Evolutionary conservation across 2,329 filamentous ascomycete genomes (phyloP), one percentile per base, ranked within the genome.

Genomic region (Beauveria medogensis): DNA sequence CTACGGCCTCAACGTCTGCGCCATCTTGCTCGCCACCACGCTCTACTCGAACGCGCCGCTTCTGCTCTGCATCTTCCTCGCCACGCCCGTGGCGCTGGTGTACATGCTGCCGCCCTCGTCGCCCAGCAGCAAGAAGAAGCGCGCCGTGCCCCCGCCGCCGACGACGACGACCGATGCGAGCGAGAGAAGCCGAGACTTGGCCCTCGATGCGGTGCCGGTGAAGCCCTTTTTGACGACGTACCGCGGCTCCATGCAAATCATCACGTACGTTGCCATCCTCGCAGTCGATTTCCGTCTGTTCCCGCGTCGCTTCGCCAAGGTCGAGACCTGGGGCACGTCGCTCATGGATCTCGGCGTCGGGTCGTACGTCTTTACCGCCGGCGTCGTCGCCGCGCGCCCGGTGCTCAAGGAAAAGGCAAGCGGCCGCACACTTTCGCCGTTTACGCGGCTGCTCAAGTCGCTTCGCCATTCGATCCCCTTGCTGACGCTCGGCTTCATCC

Each of bases 261-360:
- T 90, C 65, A 99, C 94, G 8, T 95, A 91, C 69, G 77, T 94
- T 51, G 90, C 91, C 57, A 97, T 99, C 67, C 82, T 99, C n/a
- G 94, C 94, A 18, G 94, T 99, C 56, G 94, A 99, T 74, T 99
- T 99, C 72, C 86, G 82, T 20, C 80, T 97, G 62, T 99, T 99
- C 69, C 94, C 94, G 2, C 85, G 94, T 30, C 88, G 94, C 37
- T 97, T 97, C 72, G 94, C 92, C 61, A 99, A 99, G 77, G 94
- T 96, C 2, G 94, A 99, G 75, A 97, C 91, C n/a, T 99, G 94
- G 91, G 94, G 94, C 59, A 97, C 93, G 1, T 97, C 93, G n/a
- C 78, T 99, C 64, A 99, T 99, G 94, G 94, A 99, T 72, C 81
- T 97, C 69, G 94, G 94, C 54, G 94, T 99, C 53, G 94, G 94